Conservation (phyloP, 306 rosid genomes). For the Nissolia schottii region DNA sequence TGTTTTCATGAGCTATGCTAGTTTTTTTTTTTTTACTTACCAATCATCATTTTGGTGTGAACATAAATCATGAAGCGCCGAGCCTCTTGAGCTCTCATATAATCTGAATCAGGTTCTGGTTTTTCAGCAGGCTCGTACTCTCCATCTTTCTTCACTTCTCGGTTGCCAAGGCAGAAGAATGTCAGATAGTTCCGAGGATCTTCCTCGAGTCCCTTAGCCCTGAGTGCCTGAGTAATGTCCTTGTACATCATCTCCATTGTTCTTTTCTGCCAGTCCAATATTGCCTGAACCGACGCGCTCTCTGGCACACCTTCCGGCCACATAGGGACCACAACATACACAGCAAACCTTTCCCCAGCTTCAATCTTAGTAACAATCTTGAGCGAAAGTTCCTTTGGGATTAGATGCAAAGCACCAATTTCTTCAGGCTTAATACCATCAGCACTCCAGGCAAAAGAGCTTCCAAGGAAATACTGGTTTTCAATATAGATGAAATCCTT, state of each 20-base stretch:
- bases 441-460: constrained; percentile 52
- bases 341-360: constrained; percentile 67
- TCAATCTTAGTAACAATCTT: constrained; percentile 68
- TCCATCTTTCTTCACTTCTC: constrained; percentile 64
- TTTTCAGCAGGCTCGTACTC: constrained; percentile 57
- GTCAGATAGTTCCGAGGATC: constrained; percentile 75
- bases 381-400: constrained; percentile 70
- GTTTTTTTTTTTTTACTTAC: constrained; percentile 28
- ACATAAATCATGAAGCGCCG: constrained; percentile 77
- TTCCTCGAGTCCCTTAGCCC: constrained; percentile 52
- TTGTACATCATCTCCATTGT: constrained; percentile 77
- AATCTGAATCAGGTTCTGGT: constrained; percentile 61
- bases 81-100: constrained; percentile 52
- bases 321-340: constrained; percentile 69
- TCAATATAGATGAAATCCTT: constrained; percentile 67
- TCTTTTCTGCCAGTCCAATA: constrained; percentile 77
- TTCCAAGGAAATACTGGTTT: constrained; percentile 77
- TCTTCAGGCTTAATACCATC: constrained; percentile 63
- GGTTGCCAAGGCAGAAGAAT: constrained; percentile 75
- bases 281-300: constrained; percentile 74
- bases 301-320: constrained; percentile 80
- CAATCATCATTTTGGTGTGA: constrained; percentile 77
- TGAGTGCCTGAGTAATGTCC: constrained; percentile 53
- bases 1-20: neutral
- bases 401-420: constrained; percentile 57